A percentile compares a stretch with the other conserved stretches of the same genome.
Evolutionary conservation across 495 filamentous ascomycete species (phyloP).

Genomic region (Daldinia loculata): DNA sequence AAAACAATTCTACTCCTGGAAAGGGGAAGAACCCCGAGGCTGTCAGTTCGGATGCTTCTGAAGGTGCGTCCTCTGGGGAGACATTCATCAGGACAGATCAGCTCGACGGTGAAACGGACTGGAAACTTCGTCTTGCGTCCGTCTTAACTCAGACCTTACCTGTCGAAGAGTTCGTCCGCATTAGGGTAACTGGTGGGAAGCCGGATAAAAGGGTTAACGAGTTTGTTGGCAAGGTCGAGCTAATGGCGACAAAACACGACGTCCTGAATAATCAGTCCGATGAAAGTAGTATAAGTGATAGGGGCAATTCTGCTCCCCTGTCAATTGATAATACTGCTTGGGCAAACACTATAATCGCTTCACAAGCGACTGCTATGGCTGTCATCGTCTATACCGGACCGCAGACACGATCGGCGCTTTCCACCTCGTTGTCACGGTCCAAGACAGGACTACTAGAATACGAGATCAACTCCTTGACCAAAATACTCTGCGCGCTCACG

Average conservation of each 20-base stretch:
- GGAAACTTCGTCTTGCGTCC: constrained; percentile 93
- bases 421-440: constrained; percentile 87
- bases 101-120: constrained; percentile 97
- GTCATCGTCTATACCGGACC: constrained; percentile 94
- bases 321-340: constrained; percentile 98
- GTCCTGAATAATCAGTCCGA: constrained; percentile 46
- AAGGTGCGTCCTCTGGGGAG: constrained; percentile 69
- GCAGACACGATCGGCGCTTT: constrained; percentile 93
- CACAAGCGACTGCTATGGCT: constrained; percentile 84
- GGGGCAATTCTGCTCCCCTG: constrained; percentile 69
- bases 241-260: constrained; percentile 56
- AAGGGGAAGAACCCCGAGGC: constrained; percentile 13
- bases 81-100: constrained; percentile 98
- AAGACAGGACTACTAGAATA: constrained; percentile 94
- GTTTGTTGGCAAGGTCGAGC: constrained; percentile 84
- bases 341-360: constrained; percentile 97
- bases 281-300: constrained; percentile 36
- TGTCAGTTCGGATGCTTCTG: constrained; percentile 29
- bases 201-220: constrained; percentile 93
- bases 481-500: constrained; percentile 91
- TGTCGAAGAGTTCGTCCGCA: constrained; percentile 71
- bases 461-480: constrained; percentile 98
- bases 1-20: constrained; percentile 11
- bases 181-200: constrained; percentile 83
- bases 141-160: constrained; percentile 79